Conservation (phyloP, 2,329 filamentous ascomycete genomes). For the Colletotrichum tanaceti region DNA sequence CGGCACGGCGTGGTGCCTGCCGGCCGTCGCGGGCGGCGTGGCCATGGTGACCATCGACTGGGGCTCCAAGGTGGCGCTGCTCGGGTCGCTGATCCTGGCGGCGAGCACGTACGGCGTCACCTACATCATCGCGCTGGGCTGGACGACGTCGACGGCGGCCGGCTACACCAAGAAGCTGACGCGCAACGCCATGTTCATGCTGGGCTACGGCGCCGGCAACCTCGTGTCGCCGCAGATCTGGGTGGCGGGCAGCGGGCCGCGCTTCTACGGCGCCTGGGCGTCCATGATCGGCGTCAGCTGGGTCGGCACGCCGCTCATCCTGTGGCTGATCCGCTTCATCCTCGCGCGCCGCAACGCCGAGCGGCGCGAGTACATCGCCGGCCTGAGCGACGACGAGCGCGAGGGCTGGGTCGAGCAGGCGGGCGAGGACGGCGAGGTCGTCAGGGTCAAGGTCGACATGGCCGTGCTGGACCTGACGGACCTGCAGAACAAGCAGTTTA, state of each 20-base stretch:
- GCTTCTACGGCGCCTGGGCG: constrained; percentile 50
- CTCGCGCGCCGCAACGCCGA: constrained; percentile 48
- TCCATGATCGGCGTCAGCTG: constrained; percentile 49
- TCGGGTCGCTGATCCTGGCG: constrained; percentile 49
- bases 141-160: constrained; percentile 51
- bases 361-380: constrained; percentile 46
- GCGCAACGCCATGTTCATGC: constrained; percentile 53
- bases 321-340: constrained; percentile 50
- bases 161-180: constrained; percentile 59
- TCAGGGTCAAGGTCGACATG: constrained; percentile 50
- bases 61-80: constrained; percentile 46
- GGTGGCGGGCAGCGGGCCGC: constrained; percentile 45
- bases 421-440: constrained; percentile 47
- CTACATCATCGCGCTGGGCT: constrained; percentile 52
- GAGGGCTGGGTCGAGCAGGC: constrained; percentile 46
- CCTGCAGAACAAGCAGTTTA: constrained; percentile 53
- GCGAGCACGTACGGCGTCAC: constrained; percentile 49
- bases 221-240: constrained; percentile 54
- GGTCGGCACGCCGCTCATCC: constrained; percentile 50
- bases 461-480: constrained; percentile 54
- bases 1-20: constrained; percentile 48
- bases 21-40: constrained; percentile 47
- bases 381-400: constrained; percentile 42
- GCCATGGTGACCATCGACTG: constrained; percentile 49
- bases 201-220: constrained; percentile 51